Evolutionary conservation across 768 basidiomycete genomes (phyloP).

Genomic region (Gyrodon lividus): DNA sequence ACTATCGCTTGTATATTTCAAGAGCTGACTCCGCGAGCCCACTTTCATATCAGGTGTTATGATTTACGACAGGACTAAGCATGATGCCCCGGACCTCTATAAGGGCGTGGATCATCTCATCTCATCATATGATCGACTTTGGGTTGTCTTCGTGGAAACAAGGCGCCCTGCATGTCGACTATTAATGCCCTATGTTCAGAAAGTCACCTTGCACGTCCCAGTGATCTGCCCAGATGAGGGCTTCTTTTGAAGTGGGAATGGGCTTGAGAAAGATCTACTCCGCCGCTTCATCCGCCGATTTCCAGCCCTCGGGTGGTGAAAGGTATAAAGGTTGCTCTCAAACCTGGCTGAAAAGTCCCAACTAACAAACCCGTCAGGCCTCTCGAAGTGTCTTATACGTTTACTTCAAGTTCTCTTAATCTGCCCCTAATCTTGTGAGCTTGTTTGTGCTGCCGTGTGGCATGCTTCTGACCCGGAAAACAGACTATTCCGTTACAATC

Average conservation of each 20-base stretch:
- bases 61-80: slow-evolving; percentile 17
- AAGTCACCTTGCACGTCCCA: slow-evolving; percentile 16
- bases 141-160: slow-evolving; percentile 8
- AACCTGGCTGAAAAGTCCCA: not conserved
- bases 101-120: slow-evolving; percentile 17
- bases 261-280: slow-evolving; percentile 4
- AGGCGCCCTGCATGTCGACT: slow-evolving; percentile 11
- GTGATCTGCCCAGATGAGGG: slow-evolving; percentile 10
- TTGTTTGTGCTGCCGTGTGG: not conserved
- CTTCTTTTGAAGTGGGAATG: slow-evolving; percentile 8
- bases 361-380: slow-evolving; percentile 10
- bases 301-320: slow-evolving; percentile 1
- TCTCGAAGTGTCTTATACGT: not conserved
- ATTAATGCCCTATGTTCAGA: slow-evolving; percentile 11
- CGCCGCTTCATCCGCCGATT: slow-evolving; percentile 6
- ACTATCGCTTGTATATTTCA: slow-evolving; percentile 6
- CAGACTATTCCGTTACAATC: slow-evolving; percentile 9
- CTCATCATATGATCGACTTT: slow-evolving; percentile 25
- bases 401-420: slow-evolving; percentile 19
- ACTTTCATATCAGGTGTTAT: slow-evolving; percentile 10
- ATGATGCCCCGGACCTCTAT: slow-evolving; percentile 17
- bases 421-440: slow-evolving; percentile 23
- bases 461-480: slow-evolving; percentile 12
- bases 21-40: slow-evolving; percentile 23
- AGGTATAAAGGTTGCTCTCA: slow-evolving; percentile 23